Percentiles rank a stretch among this genome's conserved stretches.
These are phyloP conservation scores for Fusarium chaquense DNA, from an alignment of 2,329 filamentous ascomycete genomes.

Conservation along the genomic window DNA sequence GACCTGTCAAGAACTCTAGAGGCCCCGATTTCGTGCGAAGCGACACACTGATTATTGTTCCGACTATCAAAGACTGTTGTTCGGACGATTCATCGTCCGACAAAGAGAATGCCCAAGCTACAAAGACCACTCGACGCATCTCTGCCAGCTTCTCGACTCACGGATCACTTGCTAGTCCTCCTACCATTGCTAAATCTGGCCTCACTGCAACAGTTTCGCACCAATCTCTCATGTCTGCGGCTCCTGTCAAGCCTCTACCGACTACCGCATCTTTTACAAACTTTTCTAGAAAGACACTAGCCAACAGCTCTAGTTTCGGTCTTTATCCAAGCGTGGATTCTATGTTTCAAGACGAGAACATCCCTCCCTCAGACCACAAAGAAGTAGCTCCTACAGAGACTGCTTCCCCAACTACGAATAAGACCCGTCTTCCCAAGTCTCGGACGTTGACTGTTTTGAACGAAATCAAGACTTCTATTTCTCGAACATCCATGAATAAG, in stretches of 20 bases:
- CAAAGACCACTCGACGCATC: slow-evolving; percentile 43
- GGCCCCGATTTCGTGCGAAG: slow-evolving; percentile 53
- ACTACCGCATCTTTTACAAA: slow-evolving; percentile 30
- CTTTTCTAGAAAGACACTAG: slow-evolving; percentile 22
- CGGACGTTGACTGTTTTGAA: slow-evolving; percentile 60
- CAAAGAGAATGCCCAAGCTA: slow-evolving; percentile 14
- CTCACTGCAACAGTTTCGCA: slow-evolving; percentile 43
- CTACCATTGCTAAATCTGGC: slow-evolving; percentile 49
- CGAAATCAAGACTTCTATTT: slow-evolving; percentile 60
- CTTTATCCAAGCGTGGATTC: slow-evolving; percentile 21
- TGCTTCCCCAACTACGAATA: slow-evolving; percentile 1
- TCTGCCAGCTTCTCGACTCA: slow-evolving; percentile 50
- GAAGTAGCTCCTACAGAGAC: neutral
- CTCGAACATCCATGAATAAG: slow-evolving; percentile 49
- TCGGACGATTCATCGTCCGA: slow-evolving; percentile 36
- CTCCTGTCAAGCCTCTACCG: slow-evolving; percentile 29
- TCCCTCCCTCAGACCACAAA: slow-evolving; percentile 23
- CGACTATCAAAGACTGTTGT: slow-evolving; percentile 53
- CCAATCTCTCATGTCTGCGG: slow-evolving; percentile 13
- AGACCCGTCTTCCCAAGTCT: slow-evolving; percentile 57
- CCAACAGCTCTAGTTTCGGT: slow-evolving; percentile 28
- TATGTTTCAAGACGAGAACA: slow-evolving; percentile 48
- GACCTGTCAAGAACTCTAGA: slow-evolving; percentile 54
- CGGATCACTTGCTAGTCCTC: slow-evolving; percentile 45
- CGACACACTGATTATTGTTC: slow-evolving; percentile 52